Conservation (phyloP, 148 eudicot species). For the Rhododendron ovatum region DNA sequence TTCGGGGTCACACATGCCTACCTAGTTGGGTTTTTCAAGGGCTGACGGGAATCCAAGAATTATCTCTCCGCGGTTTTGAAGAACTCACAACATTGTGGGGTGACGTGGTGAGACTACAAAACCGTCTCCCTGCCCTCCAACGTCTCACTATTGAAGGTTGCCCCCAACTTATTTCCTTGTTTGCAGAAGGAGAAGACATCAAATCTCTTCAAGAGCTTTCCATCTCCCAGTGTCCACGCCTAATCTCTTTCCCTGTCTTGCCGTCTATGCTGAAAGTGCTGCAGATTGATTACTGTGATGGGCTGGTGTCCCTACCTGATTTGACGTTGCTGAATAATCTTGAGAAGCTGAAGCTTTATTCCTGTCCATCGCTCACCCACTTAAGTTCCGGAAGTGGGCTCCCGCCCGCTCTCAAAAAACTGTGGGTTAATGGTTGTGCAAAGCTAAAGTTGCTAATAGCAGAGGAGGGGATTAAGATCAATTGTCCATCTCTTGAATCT, state of each 20-base stretch:
- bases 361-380: background rate
- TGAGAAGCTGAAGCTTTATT: rapidly evolving
- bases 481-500: background rate
- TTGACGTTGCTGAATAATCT: background rate
- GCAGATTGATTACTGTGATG: rapidly evolving
- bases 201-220: background rate
- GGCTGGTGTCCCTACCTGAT: background rate
- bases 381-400: no score
- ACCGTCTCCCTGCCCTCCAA: background rate
- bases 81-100: background rate
- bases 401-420: no score
- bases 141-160: background rate
- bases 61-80: background rate
- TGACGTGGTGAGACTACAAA: background rate
- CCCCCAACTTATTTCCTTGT: background rate
- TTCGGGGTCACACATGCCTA: background rate
- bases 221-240: background rate
- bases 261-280: no score
- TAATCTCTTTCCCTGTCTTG: background rate
- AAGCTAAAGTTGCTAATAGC: no score
- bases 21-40: background rate
- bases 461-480: no score
- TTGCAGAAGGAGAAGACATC: background rate
- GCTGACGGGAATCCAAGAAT: background rate
- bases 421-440: rapidly evolving